Base-by-base conservation (phyloP, 2,329 filamentous ascomycete genomes). In the Tolypocladium guangdongense region DNA sequence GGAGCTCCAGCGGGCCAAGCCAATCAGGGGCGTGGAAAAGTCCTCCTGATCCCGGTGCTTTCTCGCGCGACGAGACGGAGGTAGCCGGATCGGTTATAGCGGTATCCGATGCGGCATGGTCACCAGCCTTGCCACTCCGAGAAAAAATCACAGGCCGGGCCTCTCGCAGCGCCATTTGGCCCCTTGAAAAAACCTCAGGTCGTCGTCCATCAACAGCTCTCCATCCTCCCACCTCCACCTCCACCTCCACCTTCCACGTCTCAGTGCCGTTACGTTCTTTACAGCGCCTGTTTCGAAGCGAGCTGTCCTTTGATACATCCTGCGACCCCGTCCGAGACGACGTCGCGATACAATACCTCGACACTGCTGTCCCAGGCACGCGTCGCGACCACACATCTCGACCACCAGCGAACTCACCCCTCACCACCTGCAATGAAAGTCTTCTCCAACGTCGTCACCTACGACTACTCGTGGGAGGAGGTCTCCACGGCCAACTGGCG, bases 391-490 rank as follows among this genome's bases (percentile, higher is more conserved):
- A 18, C 37, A 36, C 35, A 33, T 16, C 37, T 16, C 54, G 45
- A 59, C 27, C 45, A 49, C 12, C 18, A 37, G 33, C 10, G 24
- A 36, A 35, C 32, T 35, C 22, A 20, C 12, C 18, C 49, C 35
- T 37, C 41, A 32, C 27, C 50, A 10, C 18, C 52, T 62, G 74
- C 55, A 51, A 97, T 99, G 93, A 96, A 95, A 80, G 88, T 97
- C 73, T 97, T 97, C 67, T 88, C 89, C 62, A 95, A 90, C 65
- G 77, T 78, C 39, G 88, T 90, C 72, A 90, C 90, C 57, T 99
- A 95, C 74, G 81, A 96, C 75, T 99, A 99, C 78, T 95, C 92
- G 47, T 99, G 93, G 93, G 90, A 96, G 66, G 92, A 97, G 71
- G 93, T 99, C 37, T 96, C 90, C 30, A 90, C 90, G 16, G 90